Evolutionary conservation across 1,139 yeast species (phyloP).

Genomic region (Scheffersomyces insectosa): DNA sequence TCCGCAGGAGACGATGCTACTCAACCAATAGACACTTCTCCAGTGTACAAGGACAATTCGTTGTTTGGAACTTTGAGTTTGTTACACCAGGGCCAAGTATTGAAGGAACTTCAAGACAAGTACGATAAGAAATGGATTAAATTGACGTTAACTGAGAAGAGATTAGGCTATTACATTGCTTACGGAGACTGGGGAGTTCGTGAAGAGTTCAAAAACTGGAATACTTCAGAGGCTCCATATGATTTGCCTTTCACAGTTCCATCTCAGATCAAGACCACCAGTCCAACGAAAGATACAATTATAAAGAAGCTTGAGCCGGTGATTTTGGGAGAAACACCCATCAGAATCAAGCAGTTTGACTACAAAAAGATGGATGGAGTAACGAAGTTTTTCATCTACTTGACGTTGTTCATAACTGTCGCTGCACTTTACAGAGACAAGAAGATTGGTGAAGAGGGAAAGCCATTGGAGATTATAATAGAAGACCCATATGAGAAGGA

Average conservation of each 20-base stretch:
- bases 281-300: slow-evolving; percentile 24
- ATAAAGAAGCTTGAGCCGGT: slow-evolving; percentile 39
- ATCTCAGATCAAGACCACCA: slow-evolving; percentile 23
- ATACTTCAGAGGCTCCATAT: slow-evolving; percentile 39
- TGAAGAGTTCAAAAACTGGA: slow-evolving; percentile 53
- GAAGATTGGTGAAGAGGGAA: slow-evolving; percentile 49
- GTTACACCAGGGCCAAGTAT: slow-evolving; percentile 60
- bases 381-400: slow-evolving; percentile 52
- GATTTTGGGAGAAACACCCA: slow-evolving; percentile 47
- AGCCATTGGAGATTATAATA: slow-evolving; percentile 41
- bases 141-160: slow-evolving; percentile 45
- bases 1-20: slow-evolving; percentile 36
- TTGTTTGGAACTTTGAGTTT: slow-evolving; percentile 47
- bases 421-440: slow-evolving; percentile 53
- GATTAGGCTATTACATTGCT: slow-evolving; percentile 55
- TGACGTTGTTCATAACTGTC: slow-evolving; percentile 41
- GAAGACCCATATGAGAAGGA: slow-evolving; percentile 38
- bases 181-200: slow-evolving; percentile 69
- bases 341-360: slow-evolving; percentile 51
- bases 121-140: slow-evolving; percentile 55
- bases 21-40: slow-evolving; percentile 55
- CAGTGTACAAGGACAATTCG: slow-evolving; percentile 49
- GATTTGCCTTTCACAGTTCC: slow-evolving; percentile 60
- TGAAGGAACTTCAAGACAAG: slow-evolving; percentile 52
- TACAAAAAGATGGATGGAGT: slow-evolving; percentile 55